phyloP scores from a whole-genome alignment of 2,329 filamentous ascomycete species.

The Talaromyces sp. region DNA sequence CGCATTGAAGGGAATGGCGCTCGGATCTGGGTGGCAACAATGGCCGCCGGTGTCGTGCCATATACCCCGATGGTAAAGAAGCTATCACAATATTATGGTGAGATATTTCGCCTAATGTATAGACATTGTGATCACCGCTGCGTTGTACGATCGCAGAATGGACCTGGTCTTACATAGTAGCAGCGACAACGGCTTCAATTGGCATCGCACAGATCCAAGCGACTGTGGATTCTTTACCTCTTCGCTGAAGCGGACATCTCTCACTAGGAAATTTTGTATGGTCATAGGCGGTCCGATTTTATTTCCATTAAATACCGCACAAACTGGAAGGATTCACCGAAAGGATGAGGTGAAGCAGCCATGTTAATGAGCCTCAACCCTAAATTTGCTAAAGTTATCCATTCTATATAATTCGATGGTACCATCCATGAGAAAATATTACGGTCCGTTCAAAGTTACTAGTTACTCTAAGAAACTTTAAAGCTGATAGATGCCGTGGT shows the following conservation, averaged over 20 bases:
- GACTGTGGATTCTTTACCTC: not conserved
- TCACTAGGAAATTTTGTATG: too few relatives aligned
- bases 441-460: too few relatives aligned
- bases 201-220: not conserved
- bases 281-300: too few relatives aligned
- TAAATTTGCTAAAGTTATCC: too few relatives aligned
- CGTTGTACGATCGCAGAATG: not conserved
- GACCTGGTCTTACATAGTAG: not conserved
- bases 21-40: not conserved
- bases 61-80: not conserved
- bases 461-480: too few relatives aligned
- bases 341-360: too few relatives aligned
- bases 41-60: not conserved
- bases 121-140: not conserved
- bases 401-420: too few relatives aligned
- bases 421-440: too few relatives aligned
- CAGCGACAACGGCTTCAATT: not conserved
- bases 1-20: not conserved
- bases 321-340: too few relatives aligned
- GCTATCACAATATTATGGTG: not conserved
- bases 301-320: too few relatives aligned
- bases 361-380: too few relatives aligned
- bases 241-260: not conserved
- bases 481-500: too few relatives aligned
- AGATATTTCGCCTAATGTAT: not conserved